A percentile compares a stretch with the other conserved stretches of the same genome.
Conservation (phyloP, 176 grass and related monocot species). For the Rhynchospora tenuis region DNA sequence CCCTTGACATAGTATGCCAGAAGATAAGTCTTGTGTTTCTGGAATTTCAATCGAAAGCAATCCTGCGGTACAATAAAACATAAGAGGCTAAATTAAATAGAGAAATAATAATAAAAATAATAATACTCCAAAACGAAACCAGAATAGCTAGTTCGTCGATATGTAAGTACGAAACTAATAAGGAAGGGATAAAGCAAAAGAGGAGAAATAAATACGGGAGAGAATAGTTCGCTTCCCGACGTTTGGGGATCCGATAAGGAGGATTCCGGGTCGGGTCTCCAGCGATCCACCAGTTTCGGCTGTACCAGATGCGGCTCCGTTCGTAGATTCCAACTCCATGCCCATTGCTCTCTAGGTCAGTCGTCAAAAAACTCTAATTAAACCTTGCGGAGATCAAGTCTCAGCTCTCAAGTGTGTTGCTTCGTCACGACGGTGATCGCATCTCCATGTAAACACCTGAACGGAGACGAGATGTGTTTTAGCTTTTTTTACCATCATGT, state of each 20-base stretch:
- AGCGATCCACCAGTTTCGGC: conserved; percentile 37
- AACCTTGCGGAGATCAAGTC: neutral
- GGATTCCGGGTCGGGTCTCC: conserved; percentile 61
- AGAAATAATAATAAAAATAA: neutral
- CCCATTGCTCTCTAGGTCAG: neutral
- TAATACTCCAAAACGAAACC: neutral
- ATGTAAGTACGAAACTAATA: neutral
- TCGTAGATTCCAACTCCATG: conserved; percentile 10
- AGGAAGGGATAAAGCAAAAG: neutral
- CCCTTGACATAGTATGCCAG: conserved; percentile 80
- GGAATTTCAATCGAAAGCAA: conserved; percentile 59
- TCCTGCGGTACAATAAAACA: conserved; percentile 38
- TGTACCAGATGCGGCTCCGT: neutral
- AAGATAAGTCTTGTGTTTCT: conserved; percentile 61
- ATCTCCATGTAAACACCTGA: neutral
- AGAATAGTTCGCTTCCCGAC: conserved; percentile 93
- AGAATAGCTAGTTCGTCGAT: neutral
- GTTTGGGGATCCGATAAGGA: conserved; percentile 62
- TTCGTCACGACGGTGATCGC: neutral
- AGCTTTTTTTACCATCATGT: neutral
- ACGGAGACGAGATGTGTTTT: neutral
- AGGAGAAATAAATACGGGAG: conserved; percentile 33
- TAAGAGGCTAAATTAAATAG: neutral
- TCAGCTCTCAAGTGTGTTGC: neutral
- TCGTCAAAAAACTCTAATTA: neutral